Evolutionary conservation across 2,329 filamentous ascomycete genomes (phyloP).

Genomic region (Cladophialophora psammophila): DNA sequence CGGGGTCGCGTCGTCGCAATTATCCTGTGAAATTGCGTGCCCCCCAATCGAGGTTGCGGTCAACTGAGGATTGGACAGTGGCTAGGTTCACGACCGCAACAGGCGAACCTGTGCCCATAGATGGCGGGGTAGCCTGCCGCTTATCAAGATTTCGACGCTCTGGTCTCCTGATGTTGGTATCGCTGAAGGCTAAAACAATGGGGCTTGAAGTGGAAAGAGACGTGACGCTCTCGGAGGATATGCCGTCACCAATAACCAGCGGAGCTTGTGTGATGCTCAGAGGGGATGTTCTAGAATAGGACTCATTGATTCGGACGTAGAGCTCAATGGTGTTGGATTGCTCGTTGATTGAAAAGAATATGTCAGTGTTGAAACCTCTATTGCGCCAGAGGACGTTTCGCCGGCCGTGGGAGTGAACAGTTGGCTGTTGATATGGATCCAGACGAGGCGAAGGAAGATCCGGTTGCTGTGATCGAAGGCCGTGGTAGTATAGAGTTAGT

Average conservation of each 20-base stretch:
- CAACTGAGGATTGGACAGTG: not conserved
- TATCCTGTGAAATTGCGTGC: not conserved
- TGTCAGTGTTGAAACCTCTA: too few species aligned
- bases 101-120: not conserved
- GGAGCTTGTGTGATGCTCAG: not conserved
- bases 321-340: not conserved
- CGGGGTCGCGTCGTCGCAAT: slow-evolving; percentile 8
- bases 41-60: not conserved
- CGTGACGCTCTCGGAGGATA: not conserved
- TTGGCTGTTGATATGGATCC: too few species aligned
- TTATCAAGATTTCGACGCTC: not conserved
- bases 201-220: not conserved
- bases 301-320: not conserved
- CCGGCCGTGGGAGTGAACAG: too few species aligned
- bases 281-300: not conserved
- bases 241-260: slow-evolving; percentile 1
- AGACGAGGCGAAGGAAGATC: too few species aligned
- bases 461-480: too few species aligned
- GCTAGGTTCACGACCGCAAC: slow-evolving; percentile 1
- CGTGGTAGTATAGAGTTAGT: too few species aligned
- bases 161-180: not conserved
- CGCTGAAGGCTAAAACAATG: not conserved
- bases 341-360: not conserved
- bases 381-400: too few species aligned
- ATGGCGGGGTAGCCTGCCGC: not conserved